Evolutionary conservation across 2,329 filamentous ascomycete genomes (phyloP).

Genomic region (Ascochyta rabiei): DNA sequence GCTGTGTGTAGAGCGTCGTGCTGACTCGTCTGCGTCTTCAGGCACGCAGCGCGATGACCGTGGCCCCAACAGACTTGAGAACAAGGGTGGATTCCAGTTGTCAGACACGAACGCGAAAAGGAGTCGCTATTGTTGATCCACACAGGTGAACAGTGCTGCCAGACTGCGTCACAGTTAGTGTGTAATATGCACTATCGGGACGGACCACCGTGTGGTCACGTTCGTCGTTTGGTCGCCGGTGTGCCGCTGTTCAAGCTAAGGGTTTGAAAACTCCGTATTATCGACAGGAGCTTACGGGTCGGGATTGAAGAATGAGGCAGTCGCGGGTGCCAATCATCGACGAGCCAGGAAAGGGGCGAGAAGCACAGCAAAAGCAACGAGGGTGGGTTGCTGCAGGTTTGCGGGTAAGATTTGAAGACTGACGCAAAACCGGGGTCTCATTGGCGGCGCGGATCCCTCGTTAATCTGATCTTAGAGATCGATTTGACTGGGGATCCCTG

Average conservation of each 20-base stretch:
- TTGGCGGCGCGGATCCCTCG: constrained; percentile 42
- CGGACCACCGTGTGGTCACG: constrained; percentile 27
- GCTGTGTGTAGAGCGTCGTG: constrained; percentile 7
- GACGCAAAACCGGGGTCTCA: constrained; percentile 24
- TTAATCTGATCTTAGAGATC: constrained; percentile 46
- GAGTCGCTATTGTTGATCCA: constrained; percentile 6
- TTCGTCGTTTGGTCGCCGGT: constrained; percentile 24
- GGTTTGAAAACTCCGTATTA: constrained; percentile 14
- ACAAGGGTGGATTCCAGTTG: constrained; percentile 6
- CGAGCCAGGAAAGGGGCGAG: constrained; percentile 21
- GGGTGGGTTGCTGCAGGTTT: constrained; percentile 21
- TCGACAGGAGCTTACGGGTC: constrained; percentile 19
- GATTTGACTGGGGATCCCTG: constrained; percentile 32
- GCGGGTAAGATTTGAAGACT: constrained; percentile 37
- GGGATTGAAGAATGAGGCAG: constrained; percentile 17
- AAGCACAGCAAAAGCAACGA: constrained; percentile 22
- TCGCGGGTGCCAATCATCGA: constrained; percentile 25
- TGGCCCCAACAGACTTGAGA: constrained; percentile 11
- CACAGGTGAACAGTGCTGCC: constrained; percentile 4
- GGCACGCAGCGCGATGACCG: constrained; percentile 6
- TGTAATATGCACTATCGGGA: constrained; percentile 12
- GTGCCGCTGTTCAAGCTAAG: constrained; percentile 37
- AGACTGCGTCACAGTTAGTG: constrained; percentile 5
- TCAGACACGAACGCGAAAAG: constrained; percentile 1
- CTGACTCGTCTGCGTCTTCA: constrained; percentile 11